These are phyloP conservation scores for Penicillium psychrofluorescens DNA, from an alignment of 495 filamentous ascomycete species.

Conservation along the genomic window DNA sequence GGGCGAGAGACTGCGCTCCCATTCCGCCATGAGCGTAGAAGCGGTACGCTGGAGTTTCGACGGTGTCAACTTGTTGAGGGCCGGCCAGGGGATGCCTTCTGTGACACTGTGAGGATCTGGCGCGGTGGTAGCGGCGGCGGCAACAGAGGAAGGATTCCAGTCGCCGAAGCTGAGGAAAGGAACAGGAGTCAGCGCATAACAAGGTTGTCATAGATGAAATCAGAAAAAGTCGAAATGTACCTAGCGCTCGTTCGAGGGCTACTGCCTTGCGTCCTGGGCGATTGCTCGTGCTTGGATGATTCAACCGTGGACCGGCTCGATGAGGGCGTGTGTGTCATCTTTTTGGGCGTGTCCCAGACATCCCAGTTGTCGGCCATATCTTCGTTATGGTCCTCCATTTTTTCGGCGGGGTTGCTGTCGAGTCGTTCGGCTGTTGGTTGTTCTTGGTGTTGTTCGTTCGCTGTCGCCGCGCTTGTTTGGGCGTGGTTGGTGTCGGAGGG, in stretches of 20 bases:
- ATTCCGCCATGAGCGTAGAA: slow-evolving; percentile 68
- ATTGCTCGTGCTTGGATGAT: slow-evolving; percentile 35
- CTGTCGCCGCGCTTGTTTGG: slow-evolving; percentile 22
- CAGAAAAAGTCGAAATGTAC: slow-evolving; percentile 35
- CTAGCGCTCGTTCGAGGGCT: slow-evolving; percentile 47
- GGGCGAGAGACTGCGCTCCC: slow-evolving; percentile 51
- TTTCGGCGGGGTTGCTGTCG: slow-evolving; percentile 14
- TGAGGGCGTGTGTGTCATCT: slow-evolving; percentile 38
- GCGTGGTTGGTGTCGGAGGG: slow-evolving; percentile 10
- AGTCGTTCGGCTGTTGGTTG: no score
- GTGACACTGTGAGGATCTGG: slow-evolving; percentile 26
- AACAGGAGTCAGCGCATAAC: slow-evolving; percentile 24
- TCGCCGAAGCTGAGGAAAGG: slow-evolving; percentile 31
- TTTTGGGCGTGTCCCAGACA: slow-evolving; percentile 58
- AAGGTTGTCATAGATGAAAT: slow-evolving; percentile 27
- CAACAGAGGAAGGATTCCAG: slow-evolving; percentile 18
- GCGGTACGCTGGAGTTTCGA: slow-evolving; percentile 63
- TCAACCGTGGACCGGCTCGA: slow-evolving; percentile 40
- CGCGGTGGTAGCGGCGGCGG: slow-evolving; percentile 9
- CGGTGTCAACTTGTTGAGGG: slow-evolving; percentile 56
- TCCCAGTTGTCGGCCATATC: slow-evolving; percentile 59
- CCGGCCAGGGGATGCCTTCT: slow-evolving; percentile 62
- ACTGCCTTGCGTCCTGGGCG: slow-evolving; percentile 39
- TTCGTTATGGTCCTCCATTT: slow-evolving; percentile 26
- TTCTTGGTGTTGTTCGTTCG: no score